A percentile compares a stretch with the other conserved stretches of the same genome.
Conservation (phyloP, 345 rosid genomes). For the Syzygium aromaticum region DNA sequence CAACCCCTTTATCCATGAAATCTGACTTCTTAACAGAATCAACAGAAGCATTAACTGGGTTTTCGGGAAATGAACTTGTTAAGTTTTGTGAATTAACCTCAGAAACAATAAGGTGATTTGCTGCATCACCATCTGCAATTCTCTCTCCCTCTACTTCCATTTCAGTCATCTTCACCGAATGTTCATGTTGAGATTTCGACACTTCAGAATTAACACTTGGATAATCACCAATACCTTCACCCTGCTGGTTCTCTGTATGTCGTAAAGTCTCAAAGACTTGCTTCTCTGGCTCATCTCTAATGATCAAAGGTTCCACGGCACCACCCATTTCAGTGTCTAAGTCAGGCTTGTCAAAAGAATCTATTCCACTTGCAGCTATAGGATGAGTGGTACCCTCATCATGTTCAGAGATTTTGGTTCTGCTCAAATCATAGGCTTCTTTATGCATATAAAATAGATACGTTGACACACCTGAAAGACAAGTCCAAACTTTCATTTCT, state of each 20-base stretch:
- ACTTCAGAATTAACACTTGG: conserved; percentile 7
- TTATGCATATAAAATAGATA: conserved; percentile 47
- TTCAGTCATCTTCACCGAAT: conserved; percentile 25
- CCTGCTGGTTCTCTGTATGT: conserved; percentile 14
- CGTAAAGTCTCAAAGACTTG: conserved; percentile 15
- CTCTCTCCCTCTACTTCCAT: conserved; percentile 35
- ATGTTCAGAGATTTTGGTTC: conserved; percentile 38
- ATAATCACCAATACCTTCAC: conserved; percentile 8
- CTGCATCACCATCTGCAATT: conserved; percentile 30
- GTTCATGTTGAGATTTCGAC: conserved; percentile 16
- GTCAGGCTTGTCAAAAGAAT: conserved; percentile 24
- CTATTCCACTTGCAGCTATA: conserved; percentile 22
- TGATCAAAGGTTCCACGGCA: conserved; percentile 8
- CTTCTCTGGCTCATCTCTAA: conserved; percentile 16
- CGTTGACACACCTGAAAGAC: conserved; percentile 59
- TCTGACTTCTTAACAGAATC: not conserved
- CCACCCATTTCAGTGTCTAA: conserved; percentile 27
- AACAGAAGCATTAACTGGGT: conserved; percentile 9
- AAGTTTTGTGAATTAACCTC: conserved; percentile 10
- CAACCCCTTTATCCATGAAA: conserved; percentile 10
- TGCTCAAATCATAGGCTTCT: conserved; percentile 57
- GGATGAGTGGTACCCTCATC: conserved; percentile 20
- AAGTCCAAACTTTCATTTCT: not conserved
- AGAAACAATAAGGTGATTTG: conserved; percentile 13
- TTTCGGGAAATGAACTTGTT: conserved; percentile 4